A percentile compares a stretch with the other conserved stretches of the same genome.
These are phyloP conservation scores for Lippia alba DNA, from an alignment of 305 asterid species.

Conservation along the genomic window DNA sequence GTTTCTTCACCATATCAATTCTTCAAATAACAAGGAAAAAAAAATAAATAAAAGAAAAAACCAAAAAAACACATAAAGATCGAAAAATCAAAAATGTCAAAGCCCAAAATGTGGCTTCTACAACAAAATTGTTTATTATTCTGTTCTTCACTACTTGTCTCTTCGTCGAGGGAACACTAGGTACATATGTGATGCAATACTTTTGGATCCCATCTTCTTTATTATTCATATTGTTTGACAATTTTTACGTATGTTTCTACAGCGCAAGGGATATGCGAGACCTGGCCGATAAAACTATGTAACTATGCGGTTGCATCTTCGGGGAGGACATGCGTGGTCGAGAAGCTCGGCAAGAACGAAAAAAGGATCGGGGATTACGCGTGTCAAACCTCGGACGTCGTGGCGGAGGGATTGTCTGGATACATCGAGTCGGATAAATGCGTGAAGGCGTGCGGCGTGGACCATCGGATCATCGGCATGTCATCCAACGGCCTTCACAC, in stretches of 20 bases:
- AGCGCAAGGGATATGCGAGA: slow-evolving; percentile 78
- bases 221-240: too few species aligned
- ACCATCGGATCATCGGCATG: slow-evolving; percentile 61
- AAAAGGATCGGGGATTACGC: slow-evolving; percentile 31
- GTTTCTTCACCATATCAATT: too few species aligned
- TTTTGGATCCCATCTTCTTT: too few species aligned
- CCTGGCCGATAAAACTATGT: slow-evolving; percentile 56
- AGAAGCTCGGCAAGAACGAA: slow-evolving; percentile 52
- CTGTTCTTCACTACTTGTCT: background rate
- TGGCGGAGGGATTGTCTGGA: slow-evolving; percentile 57
- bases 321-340: slow-evolving; percentile 84
- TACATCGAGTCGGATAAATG: slow-evolving; percentile 72
- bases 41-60: too few species aligned
- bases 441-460: slow-evolving; percentile 63
- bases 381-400: slow-evolving; percentile 79
- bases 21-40: background rate
- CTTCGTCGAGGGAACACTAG: background rate
- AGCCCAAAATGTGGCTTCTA: background rate
- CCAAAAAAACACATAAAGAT: background rate
- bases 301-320: slow-evolving; percentile 77
- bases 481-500: slow-evolving; percentile 67
- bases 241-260: too few species aligned
- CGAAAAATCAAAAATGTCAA: background rate
- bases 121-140: background rate
- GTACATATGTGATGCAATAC: background rate